Base-by-base conservation (phyloP, 2,329 filamentous ascomycete species). In the Cladorrhinum sp. region DNA sequence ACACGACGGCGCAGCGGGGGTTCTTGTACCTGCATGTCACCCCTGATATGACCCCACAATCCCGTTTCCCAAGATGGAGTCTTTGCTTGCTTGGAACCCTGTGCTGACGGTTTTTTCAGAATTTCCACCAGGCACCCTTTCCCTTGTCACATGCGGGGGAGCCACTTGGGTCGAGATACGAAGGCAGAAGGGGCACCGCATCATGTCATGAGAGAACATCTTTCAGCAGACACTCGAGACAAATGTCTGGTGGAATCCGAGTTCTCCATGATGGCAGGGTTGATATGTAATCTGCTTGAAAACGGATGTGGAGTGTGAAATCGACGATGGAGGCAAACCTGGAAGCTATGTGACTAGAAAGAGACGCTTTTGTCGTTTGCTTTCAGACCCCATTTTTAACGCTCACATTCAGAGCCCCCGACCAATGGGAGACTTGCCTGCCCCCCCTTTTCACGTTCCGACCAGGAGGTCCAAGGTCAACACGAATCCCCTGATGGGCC, bases 1-100 rank as follows among this genome's bases (percentile, higher is more conserved):
- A 18, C 41, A n/a, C 41, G 41, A 45, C 41, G 41, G 41, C 41
- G 41, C 41, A 45, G 41, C 12, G 27, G 27, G 27, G 27, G 6
- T 41, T 18, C n/a, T 52, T 36, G 56, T 59, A 53, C 56, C 60
- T 62, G 60, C 60, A 41, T 62, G 13, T 32, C 57, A 53, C 23
- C 16, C 56, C 60, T 27, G 16, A 23, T 29, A 36, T 48, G 41
- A 50, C 36, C 23, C 12, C 13, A 23, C 2, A 29, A n/a, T 20
- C 16, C 51, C 50, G 18, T 20, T 32, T 25, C 16, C 29, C 18
- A 10, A 51, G 24, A 8, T 12, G 29, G 29, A 32, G 29, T 45
- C n/a, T 7, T 7, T 18, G 41, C 16, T 45, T 22, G 41, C 41
- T 45, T 45, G 41, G 41, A 45, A n/a, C 41, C n/a, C 41, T 45